A percentile compares a stretch with the other conserved stretches of the same genome.
Evolutionary conservation across 768 basidiomycete species (phyloP).

Genomic region (Auricularia sp.): DNA sequence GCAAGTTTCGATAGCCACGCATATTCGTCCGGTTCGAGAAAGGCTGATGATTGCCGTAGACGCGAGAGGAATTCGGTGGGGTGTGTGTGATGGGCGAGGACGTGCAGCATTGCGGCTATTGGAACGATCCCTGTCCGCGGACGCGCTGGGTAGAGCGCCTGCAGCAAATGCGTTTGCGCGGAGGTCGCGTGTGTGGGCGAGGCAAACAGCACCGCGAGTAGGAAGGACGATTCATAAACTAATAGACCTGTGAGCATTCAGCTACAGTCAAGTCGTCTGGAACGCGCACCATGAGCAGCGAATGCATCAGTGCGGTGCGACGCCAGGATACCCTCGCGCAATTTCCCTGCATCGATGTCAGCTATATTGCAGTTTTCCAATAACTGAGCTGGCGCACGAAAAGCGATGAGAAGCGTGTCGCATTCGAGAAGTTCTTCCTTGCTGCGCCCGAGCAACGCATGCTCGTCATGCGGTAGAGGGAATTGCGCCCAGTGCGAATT

Average conservation of each 20-base stretch:
- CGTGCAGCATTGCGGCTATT: not conserved
- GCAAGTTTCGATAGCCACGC: not conserved
- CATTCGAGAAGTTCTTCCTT: not conserved
- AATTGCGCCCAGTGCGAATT: not conserved
- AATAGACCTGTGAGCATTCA: too few species aligned
- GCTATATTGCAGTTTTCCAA: too few species aligned
- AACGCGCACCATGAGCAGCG: not conserved
- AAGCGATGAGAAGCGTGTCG: not conserved
- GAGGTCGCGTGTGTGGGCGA: constrained; percentile 1
- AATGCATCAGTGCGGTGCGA: constrained; percentile 2
- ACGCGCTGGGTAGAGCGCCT: not conserved
- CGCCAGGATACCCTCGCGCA: constrained; percentile 3
- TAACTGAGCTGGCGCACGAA: not conserved
- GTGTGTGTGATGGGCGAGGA: not conserved
- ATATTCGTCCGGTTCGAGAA: not conserved
- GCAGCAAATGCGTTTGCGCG: not conserved
- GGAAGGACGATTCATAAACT: constrained; percentile 4
- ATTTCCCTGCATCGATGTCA: not conserved
- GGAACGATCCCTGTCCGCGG: not conserved
- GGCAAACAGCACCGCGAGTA: not conserved
- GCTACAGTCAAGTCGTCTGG: not conserved
- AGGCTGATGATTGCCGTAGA: not conserved
- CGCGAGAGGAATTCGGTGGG: not conserved
- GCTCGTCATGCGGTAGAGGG: not conserved
- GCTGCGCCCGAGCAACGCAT: not conserved